These are phyloP conservation scores for Paxillus involutus DNA, from an alignment of 768 basidiomycete species.

Conservation along the genomic window DNA sequence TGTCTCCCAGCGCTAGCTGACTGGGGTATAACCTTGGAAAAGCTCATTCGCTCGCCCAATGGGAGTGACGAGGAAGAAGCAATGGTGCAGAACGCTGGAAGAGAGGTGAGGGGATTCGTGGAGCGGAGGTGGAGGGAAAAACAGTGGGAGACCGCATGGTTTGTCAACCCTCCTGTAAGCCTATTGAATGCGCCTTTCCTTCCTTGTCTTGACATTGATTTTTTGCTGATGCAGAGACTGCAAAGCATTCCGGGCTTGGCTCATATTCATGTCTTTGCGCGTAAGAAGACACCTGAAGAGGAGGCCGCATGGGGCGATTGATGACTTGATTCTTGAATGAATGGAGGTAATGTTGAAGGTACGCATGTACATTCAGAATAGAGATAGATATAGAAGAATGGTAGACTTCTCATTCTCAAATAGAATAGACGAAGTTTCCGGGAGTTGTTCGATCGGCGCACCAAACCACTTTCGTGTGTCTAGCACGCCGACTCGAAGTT, in stretches of 20 bases:
- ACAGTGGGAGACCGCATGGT: slow-evolving; percentile 92
- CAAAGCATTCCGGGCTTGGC: slow-evolving; percentile 82
- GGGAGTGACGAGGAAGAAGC: slow-evolving; percentile 54
- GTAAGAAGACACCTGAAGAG: slow-evolving; percentile 41
- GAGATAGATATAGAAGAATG: slow-evolving; percentile 2
- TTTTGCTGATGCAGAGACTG: slow-evolving; percentile 50
- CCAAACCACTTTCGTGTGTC: no score
- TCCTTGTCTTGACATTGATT: not conserved
- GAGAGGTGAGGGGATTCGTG: slow-evolving; percentile 64
- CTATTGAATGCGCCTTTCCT: not conserved
- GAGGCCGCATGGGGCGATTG: slow-evolving; percentile 15
- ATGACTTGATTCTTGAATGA: not conserved
- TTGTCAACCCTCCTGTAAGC: slow-evolving; percentile 83
- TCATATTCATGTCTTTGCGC: slow-evolving; percentile 87
- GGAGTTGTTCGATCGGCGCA: no score
- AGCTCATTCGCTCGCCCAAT: slow-evolving; percentile 50
- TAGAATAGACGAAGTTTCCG: no score
- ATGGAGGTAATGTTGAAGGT: not conserved
- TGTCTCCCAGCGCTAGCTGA: slow-evolving; percentile 65
- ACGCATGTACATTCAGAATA: not conserved
- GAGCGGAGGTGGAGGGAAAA: slow-evolving; percentile 62
- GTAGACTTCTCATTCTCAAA: no score
- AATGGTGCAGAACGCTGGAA: slow-evolving; percentile 49
- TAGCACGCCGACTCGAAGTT: no score
- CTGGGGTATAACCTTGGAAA: slow-evolving; percentile 68